phyloP scores from a whole-genome alignment of 257 asterid species.

The Craterostigma plantagineum region DNA sequence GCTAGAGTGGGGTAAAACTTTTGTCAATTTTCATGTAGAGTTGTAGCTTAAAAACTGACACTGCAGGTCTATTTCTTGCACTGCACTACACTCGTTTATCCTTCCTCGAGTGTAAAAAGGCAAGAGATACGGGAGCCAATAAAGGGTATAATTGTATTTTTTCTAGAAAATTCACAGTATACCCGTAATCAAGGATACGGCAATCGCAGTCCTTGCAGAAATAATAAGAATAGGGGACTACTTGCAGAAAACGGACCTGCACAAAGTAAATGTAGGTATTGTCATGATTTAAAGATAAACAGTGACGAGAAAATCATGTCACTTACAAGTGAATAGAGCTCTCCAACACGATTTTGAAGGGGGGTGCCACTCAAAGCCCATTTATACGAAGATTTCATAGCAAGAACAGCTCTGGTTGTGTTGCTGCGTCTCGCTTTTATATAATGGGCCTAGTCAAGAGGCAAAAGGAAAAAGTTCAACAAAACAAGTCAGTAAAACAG shows the following conservation, averaged over 20 bases:
- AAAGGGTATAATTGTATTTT: not conserved
- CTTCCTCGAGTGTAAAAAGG: no score
- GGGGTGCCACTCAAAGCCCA: constrained; percentile 99
- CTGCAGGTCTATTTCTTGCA: no score
- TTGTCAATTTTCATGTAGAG: no score
- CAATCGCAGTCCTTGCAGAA: constrained; percentile 97
- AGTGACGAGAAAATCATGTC: constrained; percentile 7
- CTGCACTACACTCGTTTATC: no score
- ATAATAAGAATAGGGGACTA: constrained; percentile 71
- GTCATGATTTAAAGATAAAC: constrained; percentile 10
- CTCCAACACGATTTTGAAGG: constrained; percentile 96
- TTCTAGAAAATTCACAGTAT: constrained; percentile 4
- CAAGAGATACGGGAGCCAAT: not conserved
- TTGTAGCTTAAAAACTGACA: no score
- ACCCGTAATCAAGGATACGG: constrained; percentile 76
- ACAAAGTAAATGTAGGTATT: constrained; percentile 9
- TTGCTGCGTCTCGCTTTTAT: constrained; percentile 76
- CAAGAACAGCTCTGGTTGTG: constrained; percentile 74
- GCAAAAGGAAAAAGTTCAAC: constrained; percentile 4
- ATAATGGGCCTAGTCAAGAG: constrained; percentile 52
- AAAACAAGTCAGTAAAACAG: not conserved
- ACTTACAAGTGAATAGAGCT: constrained; percentile 95
- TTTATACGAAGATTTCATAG: constrained; percentile 56
- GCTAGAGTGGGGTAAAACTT: no score
- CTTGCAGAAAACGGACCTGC: constrained; percentile 88